Evolutionary conservation across 2,329 filamentous ascomycete genomes (phyloP).

Genomic region (Sporothrix brasiliensis): DNA sequence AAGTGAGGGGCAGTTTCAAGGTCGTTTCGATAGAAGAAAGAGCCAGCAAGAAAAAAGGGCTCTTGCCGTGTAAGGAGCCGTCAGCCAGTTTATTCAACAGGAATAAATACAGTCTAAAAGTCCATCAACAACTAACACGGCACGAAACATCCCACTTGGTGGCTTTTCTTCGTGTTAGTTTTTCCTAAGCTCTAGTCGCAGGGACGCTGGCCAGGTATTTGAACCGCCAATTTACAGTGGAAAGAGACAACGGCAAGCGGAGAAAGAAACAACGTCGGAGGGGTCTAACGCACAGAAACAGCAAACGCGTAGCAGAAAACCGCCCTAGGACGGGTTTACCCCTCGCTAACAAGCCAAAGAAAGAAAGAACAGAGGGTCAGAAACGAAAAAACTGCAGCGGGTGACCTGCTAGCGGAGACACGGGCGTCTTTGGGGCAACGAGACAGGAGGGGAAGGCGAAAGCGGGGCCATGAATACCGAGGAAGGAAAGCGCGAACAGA

Average conservation of each 20-base stretch:
- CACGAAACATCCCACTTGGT: slow-evolving; percentile 24
- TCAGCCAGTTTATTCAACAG: neutral
- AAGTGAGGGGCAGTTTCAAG: slow-evolving; percentile 1
- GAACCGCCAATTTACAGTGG: neutral
- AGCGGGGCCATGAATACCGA: slow-evolving; percentile 11
- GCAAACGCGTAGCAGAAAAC: neutral
- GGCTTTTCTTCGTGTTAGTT: neutral
- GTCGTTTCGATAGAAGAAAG: slow-evolving; percentile 1
- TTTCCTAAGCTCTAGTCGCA: neutral
- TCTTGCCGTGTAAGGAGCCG: too few species aligned
- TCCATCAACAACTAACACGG: slow-evolving; percentile 4
- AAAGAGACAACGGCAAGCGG: neutral
- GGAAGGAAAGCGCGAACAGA: slow-evolving; percentile 20
- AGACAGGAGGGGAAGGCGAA: neutral
- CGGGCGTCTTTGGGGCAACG: neutral
- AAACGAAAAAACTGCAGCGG: neutral
- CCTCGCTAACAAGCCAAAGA: slow-evolving; percentile 12
- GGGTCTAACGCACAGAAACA: neutral
- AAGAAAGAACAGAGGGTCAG: neutral
- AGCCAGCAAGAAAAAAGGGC: neutral
- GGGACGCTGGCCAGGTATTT: slow-evolving; percentile 5
- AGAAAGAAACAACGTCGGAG: slow-evolving; percentile 18
- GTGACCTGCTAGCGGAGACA: slow-evolving; percentile 5
- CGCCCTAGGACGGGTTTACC: slow-evolving; percentile 1
- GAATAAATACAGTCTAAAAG: neutral